Percentiles rank a stretch among this genome's conserved stretches.
These are phyloP conservation scores for Pueraria montana DNA, from an alignment of 306 rosid genomes.

Conservation along the genomic window DNA sequence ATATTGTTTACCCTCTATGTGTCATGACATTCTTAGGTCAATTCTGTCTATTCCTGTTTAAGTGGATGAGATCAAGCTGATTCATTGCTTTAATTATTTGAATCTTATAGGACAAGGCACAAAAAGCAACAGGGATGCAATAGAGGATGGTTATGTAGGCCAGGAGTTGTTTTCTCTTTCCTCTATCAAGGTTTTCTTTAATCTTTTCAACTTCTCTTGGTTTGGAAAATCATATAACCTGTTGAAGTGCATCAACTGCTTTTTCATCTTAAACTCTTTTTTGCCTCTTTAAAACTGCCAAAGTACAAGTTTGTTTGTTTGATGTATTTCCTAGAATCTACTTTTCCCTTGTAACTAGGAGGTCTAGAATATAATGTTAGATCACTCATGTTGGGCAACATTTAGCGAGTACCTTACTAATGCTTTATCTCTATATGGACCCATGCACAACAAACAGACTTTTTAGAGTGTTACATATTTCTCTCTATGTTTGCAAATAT, in stretches of 20 bases:
- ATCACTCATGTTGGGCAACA: neutral
- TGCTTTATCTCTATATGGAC: neutral
- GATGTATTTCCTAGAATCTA: neutral
- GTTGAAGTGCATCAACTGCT: neutral
- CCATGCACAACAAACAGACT: neutral
- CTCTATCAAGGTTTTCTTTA: conserved; percentile 80
- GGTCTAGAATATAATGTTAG: neutral
- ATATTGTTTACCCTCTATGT: neutral
- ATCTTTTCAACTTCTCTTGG: conserved; percentile 7
- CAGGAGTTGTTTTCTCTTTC: conserved; percentile 85
- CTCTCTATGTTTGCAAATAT: neutral
- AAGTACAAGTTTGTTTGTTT: neutral
- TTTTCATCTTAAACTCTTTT: no score
- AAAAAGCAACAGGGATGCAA: conserved; percentile 78
- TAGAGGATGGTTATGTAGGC: conserved; percentile 81
- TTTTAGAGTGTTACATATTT: neutral
- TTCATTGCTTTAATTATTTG: conserved; percentile 40
- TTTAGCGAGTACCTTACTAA: neutral
- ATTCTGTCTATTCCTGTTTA: neutral
- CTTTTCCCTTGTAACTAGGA: neutral
- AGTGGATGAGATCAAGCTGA: conserved; percentile 32
- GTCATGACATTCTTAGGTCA: conserved; percentile 4
- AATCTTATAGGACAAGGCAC: conserved; percentile 75
- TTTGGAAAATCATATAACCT: conserved; percentile 10
- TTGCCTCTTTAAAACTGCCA: no score